Evolutionary conservation across 2,329 filamentous ascomycete genomes (phyloP), one percentile per base, ranked within the genome.

Genomic region (Epichloe festucae): DNA sequence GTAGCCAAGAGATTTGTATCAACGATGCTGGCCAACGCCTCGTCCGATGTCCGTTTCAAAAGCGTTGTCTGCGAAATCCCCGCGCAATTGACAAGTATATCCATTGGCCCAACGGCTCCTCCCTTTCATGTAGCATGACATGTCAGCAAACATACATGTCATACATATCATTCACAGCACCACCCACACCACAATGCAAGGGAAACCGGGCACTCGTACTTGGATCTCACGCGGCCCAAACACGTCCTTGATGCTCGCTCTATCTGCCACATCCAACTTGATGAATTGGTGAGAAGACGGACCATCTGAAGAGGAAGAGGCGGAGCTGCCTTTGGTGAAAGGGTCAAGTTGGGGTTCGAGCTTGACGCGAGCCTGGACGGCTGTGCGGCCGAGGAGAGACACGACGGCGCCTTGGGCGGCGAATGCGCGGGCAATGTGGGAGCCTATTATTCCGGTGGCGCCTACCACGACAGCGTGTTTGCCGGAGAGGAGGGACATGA

Each of bases 51-150:
- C 10, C 73, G 70, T 44, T 79, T 69, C n/a, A 93, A 73, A 1
- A 88, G 70, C 0, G 74, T 77, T 12, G 74, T 75, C 57, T 89
- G 81, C 0, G 83, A 74, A 21, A 89, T 72, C 10, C 89, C 89
- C 0, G 89, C 89, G 27, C 86, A 85, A 62, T 95, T 94, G 56
- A 95, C 76, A 1, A 95, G 76, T 34, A 91, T 71, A 59, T 79
- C 73, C 8, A 72, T 57, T 8, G 63, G 60, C 0, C 68, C 68
- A 38, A 70, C 61, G 39, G 53, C 35, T 12, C 42, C 27, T 35
- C 45, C 15, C 46, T 23, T 2, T 48, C 21, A 21, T 48, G 21
- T 14, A 36, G 44, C 11, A 36, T 12, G 3, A 39, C 36, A n/a
- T n/a, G 15, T n/a, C 14, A 14, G 36, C 36, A n/a, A 14, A n/a